Evolutionary conservation across 768 basidiomycete species (phyloP).

Genomic region (Collybia sp.): DNA sequence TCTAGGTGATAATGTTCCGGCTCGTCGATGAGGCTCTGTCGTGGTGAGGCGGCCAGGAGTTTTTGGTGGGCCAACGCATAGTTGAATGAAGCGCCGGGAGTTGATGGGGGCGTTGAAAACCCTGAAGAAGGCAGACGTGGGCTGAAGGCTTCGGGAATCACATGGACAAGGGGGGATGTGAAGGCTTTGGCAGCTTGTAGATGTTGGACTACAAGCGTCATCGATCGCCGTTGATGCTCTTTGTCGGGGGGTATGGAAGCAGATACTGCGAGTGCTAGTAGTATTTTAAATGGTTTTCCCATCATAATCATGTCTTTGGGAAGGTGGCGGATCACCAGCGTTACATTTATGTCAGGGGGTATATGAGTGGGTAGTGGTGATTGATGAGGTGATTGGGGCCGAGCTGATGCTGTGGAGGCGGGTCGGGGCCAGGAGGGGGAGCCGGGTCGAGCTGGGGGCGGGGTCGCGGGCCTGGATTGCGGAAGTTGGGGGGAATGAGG

Average conservation of each 20-base stretch:
- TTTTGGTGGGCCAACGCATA: conserved; percentile 49
- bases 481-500: conserved; percentile 55
- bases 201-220: conserved; percentile 64
- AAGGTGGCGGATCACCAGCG: conserved; percentile 49
- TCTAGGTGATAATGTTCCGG: conserved; percentile 8
- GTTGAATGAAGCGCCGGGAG: conserved; percentile 38
- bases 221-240: conserved; percentile 27
- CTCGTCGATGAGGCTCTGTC: conserved; percentile 13
- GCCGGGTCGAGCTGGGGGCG: conserved; percentile 37
- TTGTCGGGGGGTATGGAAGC: conserved; percentile 32
- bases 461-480: conserved; percentile 52
- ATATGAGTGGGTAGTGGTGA: conserved; percentile 1
- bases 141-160: conserved; percentile 20
- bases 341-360: conserved; percentile 45
- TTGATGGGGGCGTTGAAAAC: conserved; percentile 47
- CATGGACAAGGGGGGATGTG: conserved; percentile 14
- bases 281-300: conserved; percentile 57
- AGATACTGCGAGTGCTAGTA: conserved; percentile 48
- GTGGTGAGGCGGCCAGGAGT: conserved; percentile 38
- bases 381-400: conserved; percentile 28
- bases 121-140: conserved; percentile 42
- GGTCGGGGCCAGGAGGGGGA: conserved; percentile 40
- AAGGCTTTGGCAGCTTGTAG: conserved; percentile 37
- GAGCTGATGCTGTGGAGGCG: conserved; percentile 30
- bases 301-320: conserved; percentile 39